These are phyloP conservation scores for Xylaria digitata DNA, from an alignment of 2,329 filamentous ascomycete species.

Conservation along the genomic window DNA sequence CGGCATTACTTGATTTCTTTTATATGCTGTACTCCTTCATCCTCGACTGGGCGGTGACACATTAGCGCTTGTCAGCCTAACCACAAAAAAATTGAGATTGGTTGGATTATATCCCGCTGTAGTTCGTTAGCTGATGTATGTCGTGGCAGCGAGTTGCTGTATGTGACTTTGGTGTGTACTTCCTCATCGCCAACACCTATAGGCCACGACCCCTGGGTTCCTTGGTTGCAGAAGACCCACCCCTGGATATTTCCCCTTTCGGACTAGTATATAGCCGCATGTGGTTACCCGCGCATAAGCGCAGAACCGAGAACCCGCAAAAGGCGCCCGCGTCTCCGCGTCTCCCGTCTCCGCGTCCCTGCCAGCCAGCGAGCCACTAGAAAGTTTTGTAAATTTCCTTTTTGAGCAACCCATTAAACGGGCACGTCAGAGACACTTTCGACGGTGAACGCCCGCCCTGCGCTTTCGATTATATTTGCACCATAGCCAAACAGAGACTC, in stretches of 20 bases:
- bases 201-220: slow-evolving; percentile 25
- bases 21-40: background rate
- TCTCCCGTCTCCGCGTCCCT: slow-evolving; percentile 18
- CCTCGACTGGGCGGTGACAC: slow-evolving; percentile 13
- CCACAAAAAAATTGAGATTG: slow-evolving; percentile 5
- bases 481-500: slow-evolving; percentile 3
- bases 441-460: slow-evolving; percentile 3
- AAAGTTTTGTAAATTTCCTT: slow-evolving; percentile 35
- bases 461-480: slow-evolving; percentile 1
- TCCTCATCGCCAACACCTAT: slow-evolving; percentile 14
- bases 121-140: slow-evolving; percentile 9
- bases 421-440: slow-evolving; percentile 20
- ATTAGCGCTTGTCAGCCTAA: slow-evolving; percentile 16
- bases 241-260: slow-evolving; percentile 21
- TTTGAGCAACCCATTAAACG: slow-evolving; percentile 34
- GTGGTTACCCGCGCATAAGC: slow-evolving; percentile 30
- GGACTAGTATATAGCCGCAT: slow-evolving; percentile 23
- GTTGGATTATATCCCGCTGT: background rate
- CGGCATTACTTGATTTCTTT: slow-evolving; percentile 3
- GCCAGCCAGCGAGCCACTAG: slow-evolving; percentile 33
- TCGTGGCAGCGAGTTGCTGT: slow-evolving; percentile 22
- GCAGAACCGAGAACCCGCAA: slow-evolving; percentile 26
- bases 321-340: slow-evolving; percentile 33
- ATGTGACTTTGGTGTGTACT: background rate
- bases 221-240: slow-evolving; percentile 18